Conservation (phyloP, 352 stramenopile genomes). For the Blastocystis sp. region DNA sequence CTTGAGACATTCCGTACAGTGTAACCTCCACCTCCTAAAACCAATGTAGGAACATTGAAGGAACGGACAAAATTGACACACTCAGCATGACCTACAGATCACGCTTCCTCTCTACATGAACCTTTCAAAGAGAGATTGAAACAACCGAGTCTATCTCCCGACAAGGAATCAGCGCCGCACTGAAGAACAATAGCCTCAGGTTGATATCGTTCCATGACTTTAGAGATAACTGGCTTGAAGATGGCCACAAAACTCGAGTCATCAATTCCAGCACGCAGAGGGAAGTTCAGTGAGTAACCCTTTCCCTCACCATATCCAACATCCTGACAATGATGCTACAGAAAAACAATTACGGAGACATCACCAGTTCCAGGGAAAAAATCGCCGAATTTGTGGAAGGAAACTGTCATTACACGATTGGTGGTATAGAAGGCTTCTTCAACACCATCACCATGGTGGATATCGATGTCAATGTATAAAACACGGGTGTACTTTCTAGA, state of each 20-base stretch:
- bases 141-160: slow-evolving; percentile 91
- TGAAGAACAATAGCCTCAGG: slow-evolving; percentile 94
- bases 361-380: slow-evolving; percentile 93
- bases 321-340: slow-evolving; percentile 74
- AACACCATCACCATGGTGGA: slow-evolving; percentile 97
- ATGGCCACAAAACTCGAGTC: slow-evolving; percentile 88
- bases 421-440: slow-evolving; percentile 99
- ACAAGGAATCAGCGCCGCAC: slow-evolving; percentile 96
- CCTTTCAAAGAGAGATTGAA: slow-evolving; percentile 96
- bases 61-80: slow-evolving; percentile 91
- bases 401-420: slow-evolving; percentile 94
- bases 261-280: slow-evolving; percentile 95
- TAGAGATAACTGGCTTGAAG: slow-evolving; percentile 81
- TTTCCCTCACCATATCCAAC: slow-evolving; percentile 85
- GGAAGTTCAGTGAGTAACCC: slow-evolving; percentile 97
- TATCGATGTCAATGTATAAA: slow-evolving; percentile 99
- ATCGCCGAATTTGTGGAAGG: slow-evolving; percentile 98
- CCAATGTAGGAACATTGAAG: slow-evolving; percentile 91
- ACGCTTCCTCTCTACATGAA: neutral
- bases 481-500: slow-evolving; percentile 83
- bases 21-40: slow-evolving; percentile 94
- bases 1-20: slow-evolving; percentile 92
- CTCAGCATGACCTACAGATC: slow-evolving; percentile 82
- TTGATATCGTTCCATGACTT: slow-evolving; percentile 92
- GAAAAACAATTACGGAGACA: slow-evolving; percentile 64